Base-by-base conservation (phyloP, 2,329 filamentous ascomycete species). In the Daldinia eschscholtzii region DNA sequence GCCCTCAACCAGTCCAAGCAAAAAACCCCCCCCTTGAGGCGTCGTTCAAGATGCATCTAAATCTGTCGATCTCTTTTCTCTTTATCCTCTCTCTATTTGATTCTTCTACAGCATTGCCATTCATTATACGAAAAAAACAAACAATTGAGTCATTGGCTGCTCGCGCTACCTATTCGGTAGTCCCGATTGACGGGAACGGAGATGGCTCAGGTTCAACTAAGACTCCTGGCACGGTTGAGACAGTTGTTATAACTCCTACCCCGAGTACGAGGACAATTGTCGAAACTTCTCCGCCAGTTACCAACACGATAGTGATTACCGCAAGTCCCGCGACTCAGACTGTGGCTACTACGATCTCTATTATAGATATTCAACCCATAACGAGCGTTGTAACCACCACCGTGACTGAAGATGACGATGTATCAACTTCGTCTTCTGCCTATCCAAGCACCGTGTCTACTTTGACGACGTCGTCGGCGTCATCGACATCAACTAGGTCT, bases 91-190 rank as follows among this genome's bases (percentile, higher is more conserved):
- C 73, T n/a, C 52, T 76, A 3, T 57, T 53, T 56, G 62, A 52
- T 26, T 18, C 70, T 37, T 75, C 72, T 41, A 64, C 67, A 10
- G 76, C 76, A 3, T 64, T 79, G 52, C 79, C 80, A 4, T 70
- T 80, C 15, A 58, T 75, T 41, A 70, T 72, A n/a, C 70, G 65
- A 35, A 61, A 48, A 37, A 56, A 33, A 3, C 50, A 64, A 7
- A 53, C 65, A 28, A 57, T 68, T 5, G 58, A 64, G 18, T 61
- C 44, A 4, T 67, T 80, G 5, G 75, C 67, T 15, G 71, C 80
- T 18, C 76, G 79, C 44, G 79, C 79, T 39, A 81, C 78, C 1
- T 81, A 80, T 59, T 81, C 80, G 9, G 78, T 81, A 1, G 79
- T 81, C 28, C 77, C 79, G 6, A 80, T 81, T 64, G 76, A 80